Evolutionary conservation across 106 monocot species (phyloP).

Genomic region (Platanthera zijinensis): DNA sequence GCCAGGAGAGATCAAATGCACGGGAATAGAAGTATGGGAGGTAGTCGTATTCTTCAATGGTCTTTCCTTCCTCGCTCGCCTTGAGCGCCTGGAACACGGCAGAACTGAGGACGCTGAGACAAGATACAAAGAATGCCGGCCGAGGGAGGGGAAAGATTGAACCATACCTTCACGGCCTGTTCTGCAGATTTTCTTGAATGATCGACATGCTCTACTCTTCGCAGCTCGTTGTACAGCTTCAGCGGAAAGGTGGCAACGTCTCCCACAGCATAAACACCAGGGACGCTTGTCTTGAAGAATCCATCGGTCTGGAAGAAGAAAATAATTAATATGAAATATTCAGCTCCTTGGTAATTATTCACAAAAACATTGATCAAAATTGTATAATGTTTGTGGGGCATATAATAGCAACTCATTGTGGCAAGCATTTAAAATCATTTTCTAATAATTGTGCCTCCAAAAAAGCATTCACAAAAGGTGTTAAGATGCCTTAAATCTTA

Average conservation of each 20-base stretch:
- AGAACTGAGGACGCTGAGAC: neutral
- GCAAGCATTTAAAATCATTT: too few species aligned
- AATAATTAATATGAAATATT: too few species aligned
- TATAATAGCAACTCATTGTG: too few species aligned
- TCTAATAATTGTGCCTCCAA: too few species aligned
- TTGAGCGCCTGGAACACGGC: slow-evolving; percentile 36
- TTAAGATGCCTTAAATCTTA: too few species aligned
- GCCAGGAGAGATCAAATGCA: slow-evolving; percentile 15
- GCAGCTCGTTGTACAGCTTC: slow-evolving; percentile 43
- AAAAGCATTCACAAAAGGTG: too few species aligned
- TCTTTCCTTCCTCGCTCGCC: slow-evolving; percentile 30
- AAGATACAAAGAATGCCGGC: too few species aligned
- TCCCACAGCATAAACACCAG: slow-evolving; percentile 47
- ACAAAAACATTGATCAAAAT: too few species aligned
- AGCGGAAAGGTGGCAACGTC: slow-evolving; percentile 51
- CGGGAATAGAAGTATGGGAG: slow-evolving; percentile 62
- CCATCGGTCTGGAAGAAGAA: slow-evolving; percentile 27
- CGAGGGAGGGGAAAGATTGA: too few species aligned
- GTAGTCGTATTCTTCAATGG: slow-evolving; percentile 42
- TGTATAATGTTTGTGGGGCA: too few species aligned
- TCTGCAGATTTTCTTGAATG: slow-evolving; percentile 58
- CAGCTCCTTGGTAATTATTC: too few species aligned
- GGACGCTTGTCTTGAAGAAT: slow-evolving; percentile 41
- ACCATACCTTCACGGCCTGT: slow-evolving; percentile 53
- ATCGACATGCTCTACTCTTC: slow-evolving; percentile 62